Percentiles rank a stretch among this genome's conserved stretches.
phyloP scores from a whole-genome alignment of 495 filamentous ascomycete species.

The Hypoxylon subgilvum region DNA sequence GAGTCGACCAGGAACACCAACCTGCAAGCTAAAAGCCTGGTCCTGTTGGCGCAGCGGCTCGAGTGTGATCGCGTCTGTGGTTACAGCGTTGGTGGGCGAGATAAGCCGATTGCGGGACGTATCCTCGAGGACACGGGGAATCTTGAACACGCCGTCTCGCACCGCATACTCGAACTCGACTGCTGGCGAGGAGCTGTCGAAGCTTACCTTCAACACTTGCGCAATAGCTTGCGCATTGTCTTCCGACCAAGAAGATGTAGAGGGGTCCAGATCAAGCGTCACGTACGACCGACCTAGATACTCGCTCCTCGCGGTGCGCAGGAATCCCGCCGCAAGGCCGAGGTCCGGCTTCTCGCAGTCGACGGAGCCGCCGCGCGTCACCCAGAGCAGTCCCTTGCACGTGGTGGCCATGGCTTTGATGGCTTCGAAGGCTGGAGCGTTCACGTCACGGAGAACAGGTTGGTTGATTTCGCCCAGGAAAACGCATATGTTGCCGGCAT shows the following conservation, averaged over 20 bases:
- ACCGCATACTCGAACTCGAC: slow-evolving; percentile 42
- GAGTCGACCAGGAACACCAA: slow-evolving; percentile 40
- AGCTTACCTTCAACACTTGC: slow-evolving; percentile 35
- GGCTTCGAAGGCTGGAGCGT: slow-evolving; percentile 28
- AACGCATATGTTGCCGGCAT: slow-evolving; percentile 38
- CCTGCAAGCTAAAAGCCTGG: slow-evolving; percentile 32
- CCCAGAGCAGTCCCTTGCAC: slow-evolving; percentile 50
- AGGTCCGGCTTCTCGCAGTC: slow-evolving; percentile 33
- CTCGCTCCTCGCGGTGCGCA: slow-evolving; percentile 42
- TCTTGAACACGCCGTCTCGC: slow-evolving; percentile 21
- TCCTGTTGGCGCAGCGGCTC: slow-evolving; percentile 22
- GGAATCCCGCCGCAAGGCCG: slow-evolving; percentile 39
- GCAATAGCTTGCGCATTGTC: slow-evolving; percentile 35
- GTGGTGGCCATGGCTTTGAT: slow-evolving; percentile 38
- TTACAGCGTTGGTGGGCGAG: neutral
- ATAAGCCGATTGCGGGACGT: slow-evolving; percentile 32
- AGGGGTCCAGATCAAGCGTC: slow-evolving; percentile 38
- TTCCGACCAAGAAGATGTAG: neutral
- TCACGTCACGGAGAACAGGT: slow-evolving; percentile 39
- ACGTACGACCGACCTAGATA: slow-evolving; percentile 37
- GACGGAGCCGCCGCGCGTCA: slow-evolving; percentile 56
- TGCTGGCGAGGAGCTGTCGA: slow-evolving; percentile 5
- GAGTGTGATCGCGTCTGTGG: neutral
- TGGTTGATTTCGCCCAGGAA: slow-evolving; percentile 45
- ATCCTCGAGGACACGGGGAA: slow-evolving; percentile 44